phyloP scores from a whole-genome alignment of 73 alveolate species.

The Paramecium octaurelia region DNA sequence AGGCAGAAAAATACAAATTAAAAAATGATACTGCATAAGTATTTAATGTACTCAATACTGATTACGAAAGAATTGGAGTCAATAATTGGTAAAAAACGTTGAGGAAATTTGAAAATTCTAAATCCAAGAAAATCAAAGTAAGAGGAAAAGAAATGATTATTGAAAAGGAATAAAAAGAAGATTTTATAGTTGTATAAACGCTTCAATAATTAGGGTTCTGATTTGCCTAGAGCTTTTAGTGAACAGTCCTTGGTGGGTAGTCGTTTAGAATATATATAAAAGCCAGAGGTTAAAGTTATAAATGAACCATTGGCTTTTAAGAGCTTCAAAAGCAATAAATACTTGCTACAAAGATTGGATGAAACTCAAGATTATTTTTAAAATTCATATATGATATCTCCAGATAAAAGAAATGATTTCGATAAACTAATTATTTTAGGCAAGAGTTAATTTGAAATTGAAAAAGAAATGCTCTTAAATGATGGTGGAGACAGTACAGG shows the following conservation, averaged over 20 bases:
- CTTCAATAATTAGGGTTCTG: background rate
- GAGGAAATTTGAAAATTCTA: background rate
- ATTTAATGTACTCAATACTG: background rate
- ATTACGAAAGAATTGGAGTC: slow-evolving; percentile 5
- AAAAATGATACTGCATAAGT: slow-evolving; percentile 15
- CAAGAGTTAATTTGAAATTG: slow-evolving; percentile 29
- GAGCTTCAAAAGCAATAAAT: slow-evolving; percentile 30
- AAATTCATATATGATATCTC: background rate
- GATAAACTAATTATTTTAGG: background rate
- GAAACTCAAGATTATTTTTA: background rate
- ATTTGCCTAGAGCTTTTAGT: slow-evolving; percentile 29
- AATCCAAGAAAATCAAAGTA: background rate
- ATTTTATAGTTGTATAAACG: background rate
- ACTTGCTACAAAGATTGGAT: background rate
- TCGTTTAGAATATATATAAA: background rate
- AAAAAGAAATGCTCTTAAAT: background rate
- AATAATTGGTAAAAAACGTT: slow-evolving; percentile 3
- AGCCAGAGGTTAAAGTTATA: background rate
- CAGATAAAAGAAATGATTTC: background rate
- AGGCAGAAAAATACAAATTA: background rate
- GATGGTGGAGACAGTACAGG: slow-evolving; percentile 35
- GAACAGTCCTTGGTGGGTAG: background rate
- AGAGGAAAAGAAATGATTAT: background rate
- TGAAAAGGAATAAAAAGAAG: background rate
- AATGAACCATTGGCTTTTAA: background rate